Conservation (phyloP, 208 protist species). For the Wallacemonas collosoma region DNA sequence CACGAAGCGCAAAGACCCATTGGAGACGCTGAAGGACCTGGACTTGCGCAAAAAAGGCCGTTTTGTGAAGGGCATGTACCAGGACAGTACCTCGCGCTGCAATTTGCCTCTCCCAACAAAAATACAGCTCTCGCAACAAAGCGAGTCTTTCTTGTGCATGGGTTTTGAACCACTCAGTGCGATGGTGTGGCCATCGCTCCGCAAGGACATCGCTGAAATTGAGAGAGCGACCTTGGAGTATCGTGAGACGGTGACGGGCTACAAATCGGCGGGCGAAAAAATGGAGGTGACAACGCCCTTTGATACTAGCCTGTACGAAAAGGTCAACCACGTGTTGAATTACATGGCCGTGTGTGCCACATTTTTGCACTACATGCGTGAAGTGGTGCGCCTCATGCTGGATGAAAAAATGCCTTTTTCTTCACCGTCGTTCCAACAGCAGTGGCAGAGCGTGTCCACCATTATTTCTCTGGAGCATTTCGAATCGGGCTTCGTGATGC, state of each 20-base stretch:
- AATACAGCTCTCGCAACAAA: conserved; percentile 81
- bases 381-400: conserved; percentile 56
- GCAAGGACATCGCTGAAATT: conserved; percentile 37
- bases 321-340: conserved; percentile 47
- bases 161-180: conserved; percentile 82
- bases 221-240: conserved; percentile 67
- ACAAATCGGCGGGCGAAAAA: conserved; percentile 61
- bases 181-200: conserved; percentile 59
- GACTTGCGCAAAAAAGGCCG: conserved; percentile 77
- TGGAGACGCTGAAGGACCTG: conserved; percentile 76
- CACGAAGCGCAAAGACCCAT: conserved; percentile 65
- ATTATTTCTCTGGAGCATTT: conserved; percentile 80
- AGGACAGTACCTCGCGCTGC: conserved; percentile 52
- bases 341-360: conserved; percentile 70
- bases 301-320: conserved; percentile 52
- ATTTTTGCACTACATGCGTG: conserved; percentile 70
- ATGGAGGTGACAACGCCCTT: conserved; percentile 66
- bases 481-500: conserved; percentile 59
- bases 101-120: conserved; percentile 77
- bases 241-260: conserved; percentile 57
- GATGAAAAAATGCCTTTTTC: conserved; percentile 39
- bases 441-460: conserved; percentile 76
- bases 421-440: conserved; percentile 57
- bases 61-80: conserved; percentile 78
- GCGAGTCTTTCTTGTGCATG: conserved; percentile 73